Percentiles rank a stretch among this genome's conserved stretches.
These are phyloP conservation scores for Tubosaeta sp. DNA, from an alignment of 768 basidiomycete genomes.

Conservation along the genomic window DNA sequence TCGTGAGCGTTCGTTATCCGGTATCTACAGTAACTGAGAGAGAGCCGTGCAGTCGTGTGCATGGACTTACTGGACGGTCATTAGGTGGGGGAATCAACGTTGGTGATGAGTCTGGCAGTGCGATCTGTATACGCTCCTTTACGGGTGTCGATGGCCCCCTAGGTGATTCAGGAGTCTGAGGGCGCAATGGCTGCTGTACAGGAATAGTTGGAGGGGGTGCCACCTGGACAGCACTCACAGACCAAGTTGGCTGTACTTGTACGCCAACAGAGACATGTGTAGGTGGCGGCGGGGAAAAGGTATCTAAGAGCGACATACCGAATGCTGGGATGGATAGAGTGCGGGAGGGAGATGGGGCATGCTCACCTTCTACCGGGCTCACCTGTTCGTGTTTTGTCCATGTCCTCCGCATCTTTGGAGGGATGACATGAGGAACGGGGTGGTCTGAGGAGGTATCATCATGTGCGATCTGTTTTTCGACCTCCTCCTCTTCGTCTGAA, in stretches of 20 bases:
- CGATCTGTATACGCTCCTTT: constrained; percentile 6
- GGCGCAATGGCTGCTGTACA: constrained; percentile 8
- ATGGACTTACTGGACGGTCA: constrained; percentile 20
- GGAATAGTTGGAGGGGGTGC: constrained; percentile 13
- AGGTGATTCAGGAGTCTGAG: constrained; percentile 3
- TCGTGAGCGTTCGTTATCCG: constrained; percentile 32
- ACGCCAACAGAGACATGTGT: constrained; percentile 41
- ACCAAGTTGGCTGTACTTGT: constrained; percentile 37
- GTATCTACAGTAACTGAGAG: constrained; percentile 32
- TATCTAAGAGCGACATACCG: constrained; percentile 29
- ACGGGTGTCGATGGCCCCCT: constrained; percentile 9
- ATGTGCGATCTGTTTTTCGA: constrained; percentile 35
- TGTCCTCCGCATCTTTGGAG: constrained; percentile 62
- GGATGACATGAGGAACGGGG: constrained; percentile 39
- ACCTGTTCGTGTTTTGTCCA: constrained; percentile 51
- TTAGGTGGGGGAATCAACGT: constrained; percentile 12
- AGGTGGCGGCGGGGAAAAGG: constrained; percentile 16
- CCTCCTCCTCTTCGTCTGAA: constrained; percentile 38
- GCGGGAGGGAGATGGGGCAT: neutral
- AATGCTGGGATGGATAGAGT: constrained; percentile 21
- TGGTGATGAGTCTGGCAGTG: constrained; percentile 8
- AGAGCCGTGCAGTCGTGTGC: neutral
- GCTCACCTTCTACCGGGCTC: constrained; percentile 38
- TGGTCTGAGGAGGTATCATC: constrained; percentile 38
- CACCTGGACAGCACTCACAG: constrained; percentile 39